Base-by-base conservation (phyloP, 2,329 filamentous ascomycete genomes). In the Trichoderma atrobrunneum region DNA sequence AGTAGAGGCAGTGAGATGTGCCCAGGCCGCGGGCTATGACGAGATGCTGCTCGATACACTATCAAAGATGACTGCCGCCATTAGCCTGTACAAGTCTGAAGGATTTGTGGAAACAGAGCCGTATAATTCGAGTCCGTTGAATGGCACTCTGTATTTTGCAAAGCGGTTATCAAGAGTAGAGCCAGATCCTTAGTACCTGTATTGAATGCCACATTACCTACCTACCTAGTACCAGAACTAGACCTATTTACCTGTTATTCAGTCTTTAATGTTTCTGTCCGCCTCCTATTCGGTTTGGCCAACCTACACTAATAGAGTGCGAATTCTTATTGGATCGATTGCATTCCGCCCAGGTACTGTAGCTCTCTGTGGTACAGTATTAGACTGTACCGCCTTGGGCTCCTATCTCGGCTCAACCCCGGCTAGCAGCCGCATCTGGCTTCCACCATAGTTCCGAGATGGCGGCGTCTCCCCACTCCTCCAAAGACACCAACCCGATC, bases 31-130 rank as follows among this genome's bases (percentile, higher is more conserved):
- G 21, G 77, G 75, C 0, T 79, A 79, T 30, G 36, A 75, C 12
- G 76, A 77, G 28, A 72, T 76, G 21, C 72, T 79, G 6, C 57
- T 79, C 18, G 78, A 79, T 32, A 78, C 76, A 2, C 66, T 79
- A 24, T 64, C 70, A 0, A 74, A 71, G 36, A 78, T 78, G 77
- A 71, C 43, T 24, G 70, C 77, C 1, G 78, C 78, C 1, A 74
- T 78, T 11, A 65, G 63, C 0, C 43, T 79, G 21, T 79, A 79
- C 65, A 63, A 72, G 32, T 76, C 77, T 2, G 74, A 78, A 39
- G 78, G 77, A 0, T 79, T 79, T 66, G 21, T 60, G 5, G 61
- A 73, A 18, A 71, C 72, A 12, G 72, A 71, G 26, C 71, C 74
- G 0, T 79, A 79, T 51, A 74, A 76, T 18, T 48, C 59, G n/a